Evolutionary conservation across 2,329 filamentous ascomycete species (phyloP).

Genomic region (Calonectria naviculata): DNA sequence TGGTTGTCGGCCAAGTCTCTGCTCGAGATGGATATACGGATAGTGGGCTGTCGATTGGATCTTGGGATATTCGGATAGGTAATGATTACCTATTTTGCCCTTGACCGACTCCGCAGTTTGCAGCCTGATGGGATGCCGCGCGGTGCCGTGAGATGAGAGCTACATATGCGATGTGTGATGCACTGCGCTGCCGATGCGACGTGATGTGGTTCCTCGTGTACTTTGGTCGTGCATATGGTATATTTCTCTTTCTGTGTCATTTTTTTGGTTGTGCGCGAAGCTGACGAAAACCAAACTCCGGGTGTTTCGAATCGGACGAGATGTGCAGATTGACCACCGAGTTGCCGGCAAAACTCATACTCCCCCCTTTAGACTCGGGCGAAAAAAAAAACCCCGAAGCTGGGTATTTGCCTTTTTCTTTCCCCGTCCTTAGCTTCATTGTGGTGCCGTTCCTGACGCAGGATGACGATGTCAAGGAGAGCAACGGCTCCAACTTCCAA

Average conservation of each 20-base stretch:
- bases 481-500: slow-evolving; percentile 1
- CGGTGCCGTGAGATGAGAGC: slow-evolving; percentile 6
- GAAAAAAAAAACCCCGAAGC: too few species aligned
- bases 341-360: not conserved
- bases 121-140: slow-evolving; percentile 8
- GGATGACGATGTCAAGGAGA: not conserved
- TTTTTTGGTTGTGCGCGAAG: not conserved
- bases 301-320: not conserved
- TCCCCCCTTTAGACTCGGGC: not conserved
- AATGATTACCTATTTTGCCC: slow-evolving; percentile 19
- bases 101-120: slow-evolving; percentile 7
- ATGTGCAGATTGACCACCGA: not conserved
- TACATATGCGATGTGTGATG: not conserved
- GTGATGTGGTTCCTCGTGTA: not conserved
- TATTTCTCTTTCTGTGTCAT: not conserved
- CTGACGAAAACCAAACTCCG: not conserved
- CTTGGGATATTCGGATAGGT: slow-evolving; percentile 18
- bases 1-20: slow-evolving; percentile 6
- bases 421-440: not conserved
- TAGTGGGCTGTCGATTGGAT: slow-evolving; percentile 6
- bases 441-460: not conserved
- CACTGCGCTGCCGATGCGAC: not conserved
- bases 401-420: not conserved
- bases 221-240: not conserved
- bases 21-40: not conserved